Conservation (phyloP, 2,329 filamentous ascomycete genomes). For the Bipolaris gigantea region DNA sequence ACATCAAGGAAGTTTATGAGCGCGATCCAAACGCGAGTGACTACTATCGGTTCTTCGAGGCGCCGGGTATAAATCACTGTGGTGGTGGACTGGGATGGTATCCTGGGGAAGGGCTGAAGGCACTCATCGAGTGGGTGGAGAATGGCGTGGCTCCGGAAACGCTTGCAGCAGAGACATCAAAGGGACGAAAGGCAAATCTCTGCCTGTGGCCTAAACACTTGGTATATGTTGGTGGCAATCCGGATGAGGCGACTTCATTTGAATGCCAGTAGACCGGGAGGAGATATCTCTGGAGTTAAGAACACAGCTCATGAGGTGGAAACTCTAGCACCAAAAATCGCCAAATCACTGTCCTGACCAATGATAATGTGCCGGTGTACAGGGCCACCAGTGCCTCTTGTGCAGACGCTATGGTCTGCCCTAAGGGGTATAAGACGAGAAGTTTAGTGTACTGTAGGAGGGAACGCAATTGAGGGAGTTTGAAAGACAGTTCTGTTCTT, state of each 20-base stretch:
- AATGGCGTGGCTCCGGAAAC: constrained; percentile 25
- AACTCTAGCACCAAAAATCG: too few relatives aligned
- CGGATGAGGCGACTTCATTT: constrained; percentile 5
- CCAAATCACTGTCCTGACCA: too few relatives aligned
- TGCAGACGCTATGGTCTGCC: too few relatives aligned
- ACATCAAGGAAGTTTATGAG: constrained; percentile 16
- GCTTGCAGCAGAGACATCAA: constrained; percentile 15
- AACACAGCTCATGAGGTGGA: too few relatives aligned
- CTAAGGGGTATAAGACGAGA: too few relatives aligned
- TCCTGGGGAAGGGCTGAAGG: constrained; percentile 24
- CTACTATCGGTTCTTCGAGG: constrained; percentile 37
- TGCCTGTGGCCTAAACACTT: constrained; percentile 21
- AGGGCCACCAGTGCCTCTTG: too few relatives aligned
- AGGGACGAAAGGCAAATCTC: constrained; percentile 8
- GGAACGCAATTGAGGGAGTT: too few relatives aligned
- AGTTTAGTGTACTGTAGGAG: too few relatives aligned
- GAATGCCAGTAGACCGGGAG: constrained; percentile 1
- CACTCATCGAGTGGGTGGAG: constrained; percentile 37
- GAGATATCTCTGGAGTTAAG: too few relatives aligned
- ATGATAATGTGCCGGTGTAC: too few relatives aligned
- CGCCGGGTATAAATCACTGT: constrained; percentile 37
- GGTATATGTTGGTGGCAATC: constrained; percentile 12
- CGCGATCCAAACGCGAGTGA: constrained; percentile 17
- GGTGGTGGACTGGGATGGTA: constrained; percentile 23
- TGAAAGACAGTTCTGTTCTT: too few relatives aligned